phyloP scores from a whole-genome alignment of 129 eudicot species.

The Escallonia herrerae region DNA sequence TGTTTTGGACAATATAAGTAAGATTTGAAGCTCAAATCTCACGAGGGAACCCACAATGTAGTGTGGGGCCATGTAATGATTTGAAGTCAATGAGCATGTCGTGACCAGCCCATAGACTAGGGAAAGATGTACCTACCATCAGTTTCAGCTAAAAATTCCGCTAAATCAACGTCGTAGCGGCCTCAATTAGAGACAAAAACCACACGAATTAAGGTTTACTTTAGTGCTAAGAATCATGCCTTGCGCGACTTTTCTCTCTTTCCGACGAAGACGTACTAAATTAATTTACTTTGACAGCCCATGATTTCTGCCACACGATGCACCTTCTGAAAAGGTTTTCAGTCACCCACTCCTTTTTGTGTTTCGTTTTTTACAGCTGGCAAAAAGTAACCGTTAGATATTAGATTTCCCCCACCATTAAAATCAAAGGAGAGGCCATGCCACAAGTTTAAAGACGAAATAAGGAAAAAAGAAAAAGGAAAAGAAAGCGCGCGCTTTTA shows the following conservation, averaged over 20 bases:
- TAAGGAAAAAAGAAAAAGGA: not conserved
- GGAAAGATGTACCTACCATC: no score
- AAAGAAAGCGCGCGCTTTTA: conserved; percentile 7
- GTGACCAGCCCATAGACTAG: no score
- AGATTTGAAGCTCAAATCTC: no score
- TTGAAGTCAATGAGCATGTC: no score
- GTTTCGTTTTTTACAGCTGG: not conserved
- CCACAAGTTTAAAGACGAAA: not conserved
- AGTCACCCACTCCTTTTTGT: not conserved
- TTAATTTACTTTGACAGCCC: not conserved
- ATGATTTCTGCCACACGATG: not conserved
- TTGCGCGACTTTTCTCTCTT: not conserved
- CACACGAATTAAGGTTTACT: not conserved
- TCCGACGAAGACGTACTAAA: not conserved
- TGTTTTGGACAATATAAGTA: no score
- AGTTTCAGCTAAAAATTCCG: no score
- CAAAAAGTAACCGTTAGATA: not conserved
- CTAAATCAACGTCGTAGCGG: no score
- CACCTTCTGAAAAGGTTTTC: not conserved
- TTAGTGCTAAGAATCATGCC: not conserved
- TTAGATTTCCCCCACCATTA: not conserved
- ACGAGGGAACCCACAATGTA: no score
- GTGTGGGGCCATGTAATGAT: no score
- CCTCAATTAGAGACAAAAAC: not conserved
- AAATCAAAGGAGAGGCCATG: not conserved